Evolutionary conservation across 1,284 basidiomycete genomes (phyloP), one percentile per base, ranked within the genome.

Genomic region (Microbotryum intermedium): DNA sequence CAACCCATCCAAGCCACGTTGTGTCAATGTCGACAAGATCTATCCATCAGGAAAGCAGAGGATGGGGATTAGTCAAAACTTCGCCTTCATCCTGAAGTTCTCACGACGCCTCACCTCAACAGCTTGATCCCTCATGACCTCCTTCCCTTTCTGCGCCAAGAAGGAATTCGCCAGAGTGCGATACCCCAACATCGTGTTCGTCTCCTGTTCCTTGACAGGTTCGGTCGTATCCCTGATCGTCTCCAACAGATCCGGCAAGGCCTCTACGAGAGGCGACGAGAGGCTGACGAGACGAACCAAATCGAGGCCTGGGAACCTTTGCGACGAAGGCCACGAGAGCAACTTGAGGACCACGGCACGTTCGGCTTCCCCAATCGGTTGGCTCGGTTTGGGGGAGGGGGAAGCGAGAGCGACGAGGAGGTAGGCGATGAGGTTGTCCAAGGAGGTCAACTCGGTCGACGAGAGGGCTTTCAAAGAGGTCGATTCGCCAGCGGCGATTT

Each of bases 301-400:
- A 72, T 98, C 94, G 69, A 98, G 83, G 3, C 93, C 90, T 58
- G 94, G 94, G 76, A 95, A 94, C 7, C 87, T 82, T 63, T 86
- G 82, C 1, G 82, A 81, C 11, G 80, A 74, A 0, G 89, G 89
- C 93, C 94, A 98, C 25, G 82, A 79, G 9, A 94, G 76, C 6
- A 91, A 78, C 43, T 80, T 78, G 29, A 84, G 77, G 43, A 92
- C 79, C 7, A 64, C 58, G n/a, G 60, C 48, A 2, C 43, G 48
- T 39, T 68, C 62, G 0, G 55, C 13, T 8, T 62, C 64, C 0
- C 54, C 53, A 3, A 63, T 56, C 2, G 53, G 34, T 2, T 46
- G n/a, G 9, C 51, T 21, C 52, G 39, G 18, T 43, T 20, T 20
- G 23, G 48, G 0, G 11, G 76, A 72, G 66, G 47, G 13, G 59